Evolutionary conservation across 148 eudicot genomes (phyloP), one percentile per base, ranked within the genome.

Genomic region (Suaeda aralocaspica): DNA sequence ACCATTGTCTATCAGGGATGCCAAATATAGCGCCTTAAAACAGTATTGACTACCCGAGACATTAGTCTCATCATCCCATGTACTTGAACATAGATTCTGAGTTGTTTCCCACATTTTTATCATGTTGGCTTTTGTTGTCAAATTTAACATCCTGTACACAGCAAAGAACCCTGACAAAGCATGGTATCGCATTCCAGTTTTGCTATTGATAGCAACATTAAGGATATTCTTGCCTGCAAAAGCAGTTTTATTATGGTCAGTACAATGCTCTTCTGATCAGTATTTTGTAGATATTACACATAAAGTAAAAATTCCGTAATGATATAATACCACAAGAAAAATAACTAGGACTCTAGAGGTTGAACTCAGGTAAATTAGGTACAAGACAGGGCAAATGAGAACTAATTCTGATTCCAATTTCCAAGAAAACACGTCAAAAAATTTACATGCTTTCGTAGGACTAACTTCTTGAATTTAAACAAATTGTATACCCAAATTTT

Each of bases 101-200:
- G 87, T 90, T 67, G 78, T 73, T 64, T 77, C 89, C 90, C 84
- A 86, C 21, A 92, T 67, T 67, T 77, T 79, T 36, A 89, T 78
- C 78, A 85, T 57, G 66, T 85, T 87, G 59, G 87, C 88, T 56
- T 70, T 79, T 62, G 71, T 74, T 33, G 77, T 79, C 77, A 89
- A 68, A 62, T 89, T 82, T 67, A 91, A 73, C 68, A 72, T 72
- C 70, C 46, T 84, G 76, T 85, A 85, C 55, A 91, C 84, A 36
- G 87, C 97, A 42, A 82, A 92, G 78, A 92, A 92, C 50, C 95
- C 95, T 16, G 97, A 89, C 68, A 92, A 76, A 67, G 97, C 97
- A 68, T 92, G 90, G 69, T 85, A 92, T 21, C 77, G 87, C 36
- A 72, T 22, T 61, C 74, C 68, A 3, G 71, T 53, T 49, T 71